phyloP scores from a whole-genome alignment of 2,329 filamentous ascomycete species.

The Alternaria sp. region DNA sequence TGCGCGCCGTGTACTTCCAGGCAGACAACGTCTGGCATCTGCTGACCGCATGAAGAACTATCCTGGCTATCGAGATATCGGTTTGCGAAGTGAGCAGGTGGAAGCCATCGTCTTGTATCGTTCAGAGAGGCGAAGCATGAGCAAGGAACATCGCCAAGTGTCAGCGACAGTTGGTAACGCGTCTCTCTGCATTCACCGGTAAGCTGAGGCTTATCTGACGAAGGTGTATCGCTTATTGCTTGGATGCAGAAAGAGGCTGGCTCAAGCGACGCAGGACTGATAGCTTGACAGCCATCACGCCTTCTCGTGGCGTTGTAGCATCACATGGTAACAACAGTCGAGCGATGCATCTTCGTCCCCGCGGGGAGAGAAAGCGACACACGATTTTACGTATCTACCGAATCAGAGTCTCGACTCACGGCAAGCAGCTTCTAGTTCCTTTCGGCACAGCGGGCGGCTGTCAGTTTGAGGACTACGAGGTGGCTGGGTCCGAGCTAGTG shows the following conservation, averaged over 20 bases:
- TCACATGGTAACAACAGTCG: slow-evolving; percentile 10
- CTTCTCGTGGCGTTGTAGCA: slow-evolving; percentile 20
- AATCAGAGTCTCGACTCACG: slow-evolving; percentile 8
- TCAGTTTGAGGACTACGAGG: background rate
- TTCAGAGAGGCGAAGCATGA: background rate
- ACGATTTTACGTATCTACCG: slow-evolving; percentile 12
- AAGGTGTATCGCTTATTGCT: slow-evolving; percentile 10
- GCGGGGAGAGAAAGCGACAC: slow-evolving; percentile 5
- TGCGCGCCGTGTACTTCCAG: background rate
- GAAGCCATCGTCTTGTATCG: background rate
- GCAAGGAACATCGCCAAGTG: slow-evolving; percentile 12
- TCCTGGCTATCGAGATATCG: background rate
- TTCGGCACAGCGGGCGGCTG: background rate
- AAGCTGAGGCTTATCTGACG: slow-evolving; percentile 17
- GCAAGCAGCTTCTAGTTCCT: background rate
- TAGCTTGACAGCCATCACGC: slow-evolving; percentile 10
- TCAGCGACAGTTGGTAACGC: slow-evolving; percentile 19
- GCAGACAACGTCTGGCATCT: background rate
- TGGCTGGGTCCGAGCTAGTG: slow-evolving; percentile 6
- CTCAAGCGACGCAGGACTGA: slow-evolving; percentile 9
- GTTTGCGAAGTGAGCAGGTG: background rate
- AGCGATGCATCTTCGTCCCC: background rate
- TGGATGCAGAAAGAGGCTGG: slow-evolving; percentile 12
- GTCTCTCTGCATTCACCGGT: slow-evolving; percentile 3
- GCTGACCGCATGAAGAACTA: background rate